Percentiles rank a stretch among this genome's conserved stretches.
phyloP scores from a whole-genome alignment of 768 basidiomycete species.

The Holtermanniella nyarrowii region DNA sequence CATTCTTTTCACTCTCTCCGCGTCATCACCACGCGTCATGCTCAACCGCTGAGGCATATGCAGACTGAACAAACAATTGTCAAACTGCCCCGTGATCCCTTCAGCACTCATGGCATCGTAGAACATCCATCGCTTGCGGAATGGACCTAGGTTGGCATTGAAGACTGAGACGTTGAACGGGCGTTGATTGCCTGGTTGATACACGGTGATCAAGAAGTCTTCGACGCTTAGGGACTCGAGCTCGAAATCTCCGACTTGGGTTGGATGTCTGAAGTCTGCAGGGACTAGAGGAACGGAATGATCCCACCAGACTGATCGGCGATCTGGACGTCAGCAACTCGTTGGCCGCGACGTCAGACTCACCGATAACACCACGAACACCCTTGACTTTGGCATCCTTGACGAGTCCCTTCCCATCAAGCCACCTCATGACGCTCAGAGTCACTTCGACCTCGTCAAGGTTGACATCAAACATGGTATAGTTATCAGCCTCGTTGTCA shows the following conservation, averaged over 20 bases:
- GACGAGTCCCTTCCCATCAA: conserved; percentile 88
- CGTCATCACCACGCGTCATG: conserved; percentile 70
- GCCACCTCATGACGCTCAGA: conserved; percentile 78
- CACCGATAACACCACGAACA: conserved; percentile 84
- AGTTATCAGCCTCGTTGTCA: conserved; percentile 46
- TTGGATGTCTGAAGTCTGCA: conserved; percentile 63
- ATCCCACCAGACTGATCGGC: conserved; percentile 77
- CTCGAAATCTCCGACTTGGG: conserved; percentile 76
- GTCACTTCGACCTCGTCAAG: conserved; percentile 94
- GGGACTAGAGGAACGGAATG: conserved; percentile 71
- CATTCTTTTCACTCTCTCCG: conserved; percentile 77
- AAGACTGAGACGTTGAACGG: conserved; percentile 61
- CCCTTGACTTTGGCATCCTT: conserved; percentile 86
- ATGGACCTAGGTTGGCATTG: conserved; percentile 69
- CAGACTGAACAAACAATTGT: conserved; percentile 92
- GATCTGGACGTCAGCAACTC: conserved; percentile 49
- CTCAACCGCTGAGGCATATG: conserved; percentile 80
- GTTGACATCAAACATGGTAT: conserved; percentile 84
- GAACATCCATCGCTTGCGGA: conserved; percentile 90
- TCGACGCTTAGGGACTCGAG: conserved; percentile 80
- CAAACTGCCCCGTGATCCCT: conserved; percentile 91
- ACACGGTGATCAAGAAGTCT: conserved; percentile 85
- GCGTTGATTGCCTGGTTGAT: conserved; percentile 85
- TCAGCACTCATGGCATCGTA: conserved; percentile 92
- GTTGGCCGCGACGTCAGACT: conserved; percentile 25